A percentile compares a stretch with the other conserved stretches of the same genome.
Evolutionary conservation across 2,329 filamentous ascomycete genomes (phyloP).

Genomic region (Amauroascus verrucosus): DNA sequence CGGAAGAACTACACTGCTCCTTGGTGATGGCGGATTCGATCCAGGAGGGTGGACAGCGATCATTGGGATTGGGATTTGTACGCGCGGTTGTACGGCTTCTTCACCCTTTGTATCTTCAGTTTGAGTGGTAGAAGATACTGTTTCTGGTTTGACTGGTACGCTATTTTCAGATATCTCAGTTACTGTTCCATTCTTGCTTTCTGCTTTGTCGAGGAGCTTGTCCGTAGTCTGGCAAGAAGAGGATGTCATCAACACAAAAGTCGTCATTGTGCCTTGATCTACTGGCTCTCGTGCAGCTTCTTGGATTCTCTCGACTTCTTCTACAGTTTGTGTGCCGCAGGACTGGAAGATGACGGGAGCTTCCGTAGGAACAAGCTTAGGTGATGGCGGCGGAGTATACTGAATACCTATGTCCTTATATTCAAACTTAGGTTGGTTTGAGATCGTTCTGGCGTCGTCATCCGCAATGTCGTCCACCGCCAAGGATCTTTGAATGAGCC

Average conservation of each 20-base stretch:
- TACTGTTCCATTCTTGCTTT: conserved; percentile 26
- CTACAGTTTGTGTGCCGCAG: not conserved
- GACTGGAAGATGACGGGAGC: not conserved
- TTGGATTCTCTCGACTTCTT: not conserved
- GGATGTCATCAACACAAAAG: conserved; percentile 31
- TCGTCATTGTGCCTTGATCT: conserved; percentile 27
- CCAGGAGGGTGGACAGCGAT: conserved; percentile 86
- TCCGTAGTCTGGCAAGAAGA: conserved; percentile 36
- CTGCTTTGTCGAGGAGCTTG: conserved; percentile 28
- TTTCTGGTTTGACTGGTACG: conserved; percentile 11
- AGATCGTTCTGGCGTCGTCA: conserved; percentile 33
- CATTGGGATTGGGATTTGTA: conserved; percentile 54
- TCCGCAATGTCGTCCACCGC: conserved; percentile 6
- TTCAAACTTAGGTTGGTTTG: conserved; percentile 33
- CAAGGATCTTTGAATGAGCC: not conserved
- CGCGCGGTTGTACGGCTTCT: conserved; percentile 4
- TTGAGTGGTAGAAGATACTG: conserved; percentile 23
- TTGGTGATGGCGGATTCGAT: conserved; percentile 71
- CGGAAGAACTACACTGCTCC: conserved; percentile 63
- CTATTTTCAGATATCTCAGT: conserved; percentile 1
- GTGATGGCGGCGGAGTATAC: conserved; percentile 72
- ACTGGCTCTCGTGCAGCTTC: conserved; percentile 14
- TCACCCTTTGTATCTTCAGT: conserved; percentile 22
- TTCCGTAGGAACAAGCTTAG: conserved; percentile 43
- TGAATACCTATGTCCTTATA: conserved; percentile 73